Base-by-base conservation (phyloP, 345 rosid genomes). In the Bruguiera parviflora region DNA sequence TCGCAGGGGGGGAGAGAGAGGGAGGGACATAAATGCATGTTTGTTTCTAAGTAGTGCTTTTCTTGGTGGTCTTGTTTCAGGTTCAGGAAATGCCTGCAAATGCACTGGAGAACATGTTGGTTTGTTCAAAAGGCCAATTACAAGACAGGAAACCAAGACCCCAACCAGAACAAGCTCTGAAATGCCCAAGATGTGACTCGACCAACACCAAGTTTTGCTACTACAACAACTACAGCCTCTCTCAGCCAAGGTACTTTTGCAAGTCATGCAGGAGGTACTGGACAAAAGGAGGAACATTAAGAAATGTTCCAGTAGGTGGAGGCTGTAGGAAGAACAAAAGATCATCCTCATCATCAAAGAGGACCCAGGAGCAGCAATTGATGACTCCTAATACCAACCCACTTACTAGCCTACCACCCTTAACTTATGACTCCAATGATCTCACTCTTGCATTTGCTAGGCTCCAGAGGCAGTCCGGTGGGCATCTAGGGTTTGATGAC, bases 201-300 rank as follows among this genome's bases (percentile, higher is more conserved):
- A 77, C 84, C 58, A 89, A 89, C 88, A 89, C 96, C 76, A 89
- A 89, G 77, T 89, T 89, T 77, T 89, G 96, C 80, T 89, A 89
- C 81, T 89, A 89, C 89, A 89, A 89, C 85, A 89, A 89, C 86
- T 89, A 89, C 81, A 89, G 92, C 72, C 89, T 87, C 66, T 72
- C 92, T 55, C 96, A 89, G 80, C 96, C 96, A 28, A 80, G 96
- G 74, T 87, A 87, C 86, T 89, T 89, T 65, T 89, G 96, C 87
- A 89, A 89, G 78, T 83, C 90, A 27, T 89, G 96, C 82, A 76
- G 92, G 57, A 80, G 96, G 81, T 89, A 89, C 72, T 89, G 96
- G 96, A 89, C 96, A 60, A 89, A 87, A 83, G 96, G 96, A 9
- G 96, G 96, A 58, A 87, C 92, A 10, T 84, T 89, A 20, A 78